Evolutionary conservation across 768 basidiomycete species (phyloP).

Genomic region (Cantharellus anzutake): DNA sequence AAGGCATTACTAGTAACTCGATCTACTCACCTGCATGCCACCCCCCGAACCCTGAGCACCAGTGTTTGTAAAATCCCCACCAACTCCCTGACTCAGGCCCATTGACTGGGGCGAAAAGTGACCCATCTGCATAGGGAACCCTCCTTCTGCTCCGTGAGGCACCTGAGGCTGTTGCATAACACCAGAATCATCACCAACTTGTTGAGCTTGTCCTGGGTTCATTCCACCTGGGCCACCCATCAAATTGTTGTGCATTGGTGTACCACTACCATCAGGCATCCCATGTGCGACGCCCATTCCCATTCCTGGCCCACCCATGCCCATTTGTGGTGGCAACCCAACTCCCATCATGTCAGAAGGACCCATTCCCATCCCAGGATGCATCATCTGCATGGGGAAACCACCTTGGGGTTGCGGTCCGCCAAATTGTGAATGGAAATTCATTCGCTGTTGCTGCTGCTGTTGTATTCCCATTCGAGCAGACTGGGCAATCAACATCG

Average conservation of each 20-base stretch:
- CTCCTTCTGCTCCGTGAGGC: neutral
- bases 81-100: neutral
- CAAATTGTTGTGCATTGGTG: conserved; percentile 1
- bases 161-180: no score
- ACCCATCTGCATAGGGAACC: neutral
- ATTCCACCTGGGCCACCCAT: conserved; percentile 9
- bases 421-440: neutral
- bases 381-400: conserved; percentile 20
- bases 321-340: conserved; percentile 7
- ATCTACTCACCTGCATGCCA: neutral
- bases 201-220: neutral
- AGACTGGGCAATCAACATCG: conserved; percentile 65
- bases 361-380: conserved; percentile 5
- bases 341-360: conserved; percentile 30
- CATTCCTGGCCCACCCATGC: conserved; percentile 4
- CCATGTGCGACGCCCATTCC: conserved; percentile 24
- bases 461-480: conserved; percentile 7
- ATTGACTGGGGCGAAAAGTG: neutral
- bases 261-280: conserved; percentile 1
- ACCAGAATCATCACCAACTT: neutral
- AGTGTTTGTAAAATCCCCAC: conserved; percentile 7
- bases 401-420: conserved; percentile 5
- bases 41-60: conserved; percentile 1
- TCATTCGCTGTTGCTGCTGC: neutral
- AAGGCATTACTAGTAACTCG: neutral